Evolutionary conservation across 2,329 filamentous ascomycete genomes (phyloP), one percentile per base, ranked within the genome.

Genomic region (Beauveria pseudobassiana): DNA sequence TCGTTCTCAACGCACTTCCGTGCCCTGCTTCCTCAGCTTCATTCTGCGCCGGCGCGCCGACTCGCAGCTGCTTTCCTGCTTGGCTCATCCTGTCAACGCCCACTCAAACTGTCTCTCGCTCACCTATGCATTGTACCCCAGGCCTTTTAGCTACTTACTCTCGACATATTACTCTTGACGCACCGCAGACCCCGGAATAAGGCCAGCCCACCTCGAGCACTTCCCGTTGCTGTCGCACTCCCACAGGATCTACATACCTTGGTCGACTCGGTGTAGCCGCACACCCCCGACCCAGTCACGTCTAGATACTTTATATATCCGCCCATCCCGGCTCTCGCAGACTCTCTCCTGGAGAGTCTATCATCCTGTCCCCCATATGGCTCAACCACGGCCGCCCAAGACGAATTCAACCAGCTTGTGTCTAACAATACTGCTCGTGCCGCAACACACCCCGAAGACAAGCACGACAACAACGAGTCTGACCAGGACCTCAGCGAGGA

Each of bases 331-430:
- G 58, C 58, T 60, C 26, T 54, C 20, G 49, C 38, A 48, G 58
- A 49, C 58, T 60, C 58, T 60, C 58, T 40, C n/a, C 12, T 16
- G 38, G 57, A 52, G 58, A 60, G 58, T 26, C 49, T 30, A 18
- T 28, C 28, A 16, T 38, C 6, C 48, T 60, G 34, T 8, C 26
- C 20, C 49, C 26, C 58, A 60, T 42, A 85, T 85, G 82, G 57
- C 62, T 48, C 81, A 65, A 76, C 74, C 56, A 85, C 84, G 60
- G 77, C 83, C 62, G 85, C 85, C 57, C 83, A 87, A 73, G 84
- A 87, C 77, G 85, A 89, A 74, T 88, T 87, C 73, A 82, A 87
- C 72, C 74, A 77, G 65, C 80, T 89, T 62, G 74, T 89, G 64
- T 78, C 80, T 66, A 85, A 82, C 67, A 85, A 84, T 67, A 79